These are phyloP conservation scores for Naganishia liquefaciens DNA, from an alignment of 1,284 basidiomycete genomes.

Conservation along the genomic window DNA sequence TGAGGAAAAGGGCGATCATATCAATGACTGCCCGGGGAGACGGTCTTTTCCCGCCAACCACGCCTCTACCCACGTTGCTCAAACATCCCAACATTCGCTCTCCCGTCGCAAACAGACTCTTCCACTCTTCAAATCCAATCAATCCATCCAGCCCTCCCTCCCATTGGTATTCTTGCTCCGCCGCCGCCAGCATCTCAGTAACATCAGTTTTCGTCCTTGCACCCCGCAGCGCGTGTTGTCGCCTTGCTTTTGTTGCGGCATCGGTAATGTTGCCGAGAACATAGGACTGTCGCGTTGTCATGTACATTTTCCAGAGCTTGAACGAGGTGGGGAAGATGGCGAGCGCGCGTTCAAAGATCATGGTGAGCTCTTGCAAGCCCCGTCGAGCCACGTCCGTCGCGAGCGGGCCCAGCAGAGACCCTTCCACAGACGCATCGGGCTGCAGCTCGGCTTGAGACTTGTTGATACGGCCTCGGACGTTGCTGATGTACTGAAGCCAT, in stretches of 20 bases:
- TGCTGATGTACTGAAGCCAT: conserved; percentile 86
- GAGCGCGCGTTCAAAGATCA: conserved; percentile 90
- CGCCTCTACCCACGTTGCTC: conserved; percentile 67
- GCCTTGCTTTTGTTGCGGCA: conserved; percentile 52
- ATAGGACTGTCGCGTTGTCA: conserved; percentile 78
- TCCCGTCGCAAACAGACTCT: conserved; percentile 77
- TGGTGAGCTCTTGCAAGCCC: conserved; percentile 78
- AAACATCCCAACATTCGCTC: conserved; percentile 94
- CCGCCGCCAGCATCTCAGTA: conserved; percentile 79
- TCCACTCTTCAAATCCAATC: conserved; percentile 95
- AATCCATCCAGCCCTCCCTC: conserved; percentile 80
- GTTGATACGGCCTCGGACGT: conserved; percentile 66
- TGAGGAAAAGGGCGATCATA: conserved; percentile 50
- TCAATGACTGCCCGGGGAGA: too few relatives aligned
- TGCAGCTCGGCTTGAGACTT: conserved; percentile 59
- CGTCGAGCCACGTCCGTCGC: conserved; percentile 70
- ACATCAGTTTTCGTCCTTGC: conserved; percentile 80
- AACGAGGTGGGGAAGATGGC: conserved; percentile 84
- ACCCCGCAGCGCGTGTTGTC: conserved; percentile 67
- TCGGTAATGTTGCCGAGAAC: conserved; percentile 69
- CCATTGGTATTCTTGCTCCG: conserved; percentile 85
- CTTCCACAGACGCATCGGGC: conserved; percentile 41
- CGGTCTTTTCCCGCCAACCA: too few relatives aligned
- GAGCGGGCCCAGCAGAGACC: conserved; percentile 58
- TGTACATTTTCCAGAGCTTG: conserved; percentile 93